These are phyloP conservation scores for Perkinsus olseni DNA, from an alignment of 169 alveolate genomes.

Conservation along the genomic window DNA sequence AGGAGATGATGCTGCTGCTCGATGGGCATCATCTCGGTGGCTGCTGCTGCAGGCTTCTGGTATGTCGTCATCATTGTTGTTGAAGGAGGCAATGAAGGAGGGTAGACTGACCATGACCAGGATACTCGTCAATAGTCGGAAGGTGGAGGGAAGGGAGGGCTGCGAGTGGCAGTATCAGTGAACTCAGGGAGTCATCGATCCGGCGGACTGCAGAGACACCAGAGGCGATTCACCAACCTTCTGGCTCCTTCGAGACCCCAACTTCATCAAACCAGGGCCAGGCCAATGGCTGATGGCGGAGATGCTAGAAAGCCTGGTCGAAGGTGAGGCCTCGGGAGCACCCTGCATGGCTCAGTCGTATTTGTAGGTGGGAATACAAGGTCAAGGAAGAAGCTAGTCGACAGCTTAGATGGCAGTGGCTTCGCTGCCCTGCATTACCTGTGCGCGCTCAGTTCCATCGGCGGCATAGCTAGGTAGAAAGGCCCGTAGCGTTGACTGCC, in stretches of 20 bases:
- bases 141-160: not conserved
- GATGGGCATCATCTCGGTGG: too few species aligned
- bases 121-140: not conserved
- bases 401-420: not conserved
- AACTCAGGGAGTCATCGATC: not conserved
- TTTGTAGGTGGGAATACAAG: not conserved
- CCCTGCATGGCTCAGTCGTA: not conserved
- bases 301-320: not conserved
- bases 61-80: not conserved
- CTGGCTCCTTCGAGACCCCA: not conserved
- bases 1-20: not conserved
- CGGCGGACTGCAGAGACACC: not conserved
- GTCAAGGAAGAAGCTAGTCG: not conserved
- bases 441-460: not conserved
- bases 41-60: too few species aligned
- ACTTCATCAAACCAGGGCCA: not conserved
- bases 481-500: not conserved
- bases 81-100: not conserved
- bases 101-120: not conserved
- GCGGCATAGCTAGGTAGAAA: not conserved
- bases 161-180: not conserved
- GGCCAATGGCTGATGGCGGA: not conserved
- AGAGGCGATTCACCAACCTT: not conserved
- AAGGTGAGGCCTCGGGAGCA: not conserved
- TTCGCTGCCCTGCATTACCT: not conserved